Evolutionary conservation across 1,284 basidiomycete genomes (phyloP).

Genomic region (Athelia sp.): DNA sequence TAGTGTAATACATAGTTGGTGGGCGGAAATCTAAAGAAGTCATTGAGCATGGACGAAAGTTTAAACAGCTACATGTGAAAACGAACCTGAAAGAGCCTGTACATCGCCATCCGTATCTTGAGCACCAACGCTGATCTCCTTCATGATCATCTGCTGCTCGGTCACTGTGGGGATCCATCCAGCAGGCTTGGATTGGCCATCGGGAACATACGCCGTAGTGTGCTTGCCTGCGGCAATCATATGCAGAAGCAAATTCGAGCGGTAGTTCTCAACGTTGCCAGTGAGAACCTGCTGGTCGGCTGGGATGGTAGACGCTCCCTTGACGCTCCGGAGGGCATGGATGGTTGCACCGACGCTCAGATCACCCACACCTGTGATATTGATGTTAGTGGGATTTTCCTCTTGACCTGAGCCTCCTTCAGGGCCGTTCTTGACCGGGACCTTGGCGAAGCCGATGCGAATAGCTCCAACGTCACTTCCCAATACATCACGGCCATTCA

Average conservation of each 20-base stretch:
- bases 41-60: background rate
- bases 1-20: conserved; percentile 90
- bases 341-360: conserved; percentile 81
- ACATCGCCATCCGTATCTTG: conserved; percentile 80
- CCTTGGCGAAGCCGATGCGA: conserved; percentile 94
- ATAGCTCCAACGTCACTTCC: conserved; percentile 95
- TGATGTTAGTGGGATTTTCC: conserved; percentile 55
- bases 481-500: conserved; percentile 93
- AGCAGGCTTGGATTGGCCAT: conserved; percentile 52
- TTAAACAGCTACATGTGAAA: background rate
- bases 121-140: conserved; percentile 78
- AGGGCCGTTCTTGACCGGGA: conserved; percentile 82
- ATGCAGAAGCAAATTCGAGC: conserved; percentile 86
- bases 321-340: conserved; percentile 78
- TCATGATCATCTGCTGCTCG: conserved; percentile 95
- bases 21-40: conserved; percentile 66
- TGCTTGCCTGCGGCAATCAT: conserved; percentile 87
- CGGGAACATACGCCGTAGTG: conserved; percentile 45
- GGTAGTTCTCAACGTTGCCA: conserved; percentile 89
- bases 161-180: conserved; percentile 68
- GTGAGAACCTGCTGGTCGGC: conserved; percentile 89
- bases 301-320: conserved; percentile 83
- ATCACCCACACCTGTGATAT: conserved; percentile 76
- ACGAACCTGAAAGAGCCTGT: conserved; percentile 71
- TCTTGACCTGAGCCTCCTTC: conserved; percentile 59